Conservation (phyloP, 1,139 yeast species). For the Casaregolazyma lundiana region DNA sequence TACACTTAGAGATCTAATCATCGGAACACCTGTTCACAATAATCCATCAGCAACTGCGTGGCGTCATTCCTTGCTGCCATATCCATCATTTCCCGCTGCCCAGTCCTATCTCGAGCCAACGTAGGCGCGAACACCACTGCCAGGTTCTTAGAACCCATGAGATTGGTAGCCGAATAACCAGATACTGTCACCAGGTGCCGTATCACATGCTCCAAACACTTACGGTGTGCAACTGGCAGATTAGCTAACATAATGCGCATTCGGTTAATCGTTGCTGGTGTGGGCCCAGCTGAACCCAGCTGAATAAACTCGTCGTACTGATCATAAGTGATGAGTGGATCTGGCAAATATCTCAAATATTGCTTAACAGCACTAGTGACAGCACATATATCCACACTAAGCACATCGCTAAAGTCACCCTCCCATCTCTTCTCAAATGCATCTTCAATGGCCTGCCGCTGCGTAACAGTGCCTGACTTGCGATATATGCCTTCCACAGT, state of each 20-base stretch:
- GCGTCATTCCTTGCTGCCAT: constrained; percentile 79
- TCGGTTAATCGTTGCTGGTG: constrained; percentile 37
- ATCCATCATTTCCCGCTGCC: constrained; percentile 80
- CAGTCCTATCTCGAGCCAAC: constrained; percentile 71
- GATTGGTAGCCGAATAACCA: constrained; percentile 30
- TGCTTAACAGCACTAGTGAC: constrained; percentile 83
- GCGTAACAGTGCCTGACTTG: constrained; percentile 82
- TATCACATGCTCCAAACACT: constrained; percentile 52
- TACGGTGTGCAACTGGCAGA: constrained; percentile 67
- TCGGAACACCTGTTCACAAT: constrained; percentile 44
- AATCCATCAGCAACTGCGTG: constrained; percentile 68
- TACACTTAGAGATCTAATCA: not conserved
- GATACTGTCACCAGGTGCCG: constrained; percentile 50
- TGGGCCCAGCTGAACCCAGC: constrained; percentile 16
- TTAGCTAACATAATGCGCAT: constrained; percentile 36
- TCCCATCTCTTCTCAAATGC: constrained; percentile 35
- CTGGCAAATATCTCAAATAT: constrained; percentile 77
- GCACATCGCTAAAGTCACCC: constrained; percentile 37
- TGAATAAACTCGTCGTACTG: constrained; percentile 63
- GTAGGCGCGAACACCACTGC: constrained; percentile 97
- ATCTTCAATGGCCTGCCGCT: constrained; percentile 50
- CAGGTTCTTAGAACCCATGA: constrained; percentile 76
- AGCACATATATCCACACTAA: constrained; percentile 75
- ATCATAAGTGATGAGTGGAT: constrained; percentile 73
- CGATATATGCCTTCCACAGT: constrained; percentile 84